phyloP scores from a whole-genome alignment of 805 yeast genomes.

The Yamadazyma phyllophila region DNA sequence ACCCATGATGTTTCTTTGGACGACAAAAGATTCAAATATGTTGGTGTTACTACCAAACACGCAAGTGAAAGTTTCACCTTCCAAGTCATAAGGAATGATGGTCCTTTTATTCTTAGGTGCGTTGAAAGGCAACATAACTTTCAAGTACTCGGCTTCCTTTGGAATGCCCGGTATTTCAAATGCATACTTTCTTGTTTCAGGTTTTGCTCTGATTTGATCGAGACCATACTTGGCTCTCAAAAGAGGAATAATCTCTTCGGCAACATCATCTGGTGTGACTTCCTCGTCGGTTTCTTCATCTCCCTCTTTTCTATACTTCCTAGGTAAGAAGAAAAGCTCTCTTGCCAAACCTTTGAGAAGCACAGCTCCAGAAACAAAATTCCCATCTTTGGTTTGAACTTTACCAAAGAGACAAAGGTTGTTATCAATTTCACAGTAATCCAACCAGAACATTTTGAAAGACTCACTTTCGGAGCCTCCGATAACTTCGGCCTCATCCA shows the following conservation, averaged over 20 bases:
- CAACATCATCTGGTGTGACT: slow-evolving; percentile 61
- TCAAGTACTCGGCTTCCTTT: slow-evolving; percentile 72
- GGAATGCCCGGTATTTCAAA: slow-evolving; percentile 85
- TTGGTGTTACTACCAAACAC: slow-evolving; percentile 77
- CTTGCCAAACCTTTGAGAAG: slow-evolving; percentile 69
- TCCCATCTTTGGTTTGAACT: slow-evolving; percentile 55
- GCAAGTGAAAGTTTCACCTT: slow-evolving; percentile 72
- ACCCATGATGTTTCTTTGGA: slow-evolving; percentile 87
- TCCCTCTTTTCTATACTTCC: slow-evolving; percentile 42
- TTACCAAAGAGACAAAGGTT: slow-evolving; percentile 79
- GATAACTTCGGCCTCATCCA: slow-evolving; percentile 24
- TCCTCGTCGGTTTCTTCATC: slow-evolving; percentile 37
- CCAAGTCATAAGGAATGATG: slow-evolving; percentile 57
- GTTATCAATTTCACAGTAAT: slow-evolving; percentile 75
- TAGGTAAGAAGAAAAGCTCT: slow-evolving; percentile 77
- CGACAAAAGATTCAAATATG: slow-evolving; percentile 81
- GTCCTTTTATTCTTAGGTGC: slow-evolving; percentile 53
- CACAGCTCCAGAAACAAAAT: slow-evolving; percentile 68
- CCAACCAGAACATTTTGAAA: slow-evolving; percentile 85
- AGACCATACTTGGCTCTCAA: slow-evolving; percentile 63
- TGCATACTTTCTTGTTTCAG: slow-evolving; percentile 76
- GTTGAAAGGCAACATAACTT: slow-evolving; percentile 71
- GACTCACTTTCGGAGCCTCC: slow-evolving; percentile 33
- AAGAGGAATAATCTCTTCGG: slow-evolving; percentile 70
- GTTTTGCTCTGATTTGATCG: slow-evolving; percentile 62